Conservation (phyloP, 208 protist species). For the Trypanosoma congolense region DNA sequence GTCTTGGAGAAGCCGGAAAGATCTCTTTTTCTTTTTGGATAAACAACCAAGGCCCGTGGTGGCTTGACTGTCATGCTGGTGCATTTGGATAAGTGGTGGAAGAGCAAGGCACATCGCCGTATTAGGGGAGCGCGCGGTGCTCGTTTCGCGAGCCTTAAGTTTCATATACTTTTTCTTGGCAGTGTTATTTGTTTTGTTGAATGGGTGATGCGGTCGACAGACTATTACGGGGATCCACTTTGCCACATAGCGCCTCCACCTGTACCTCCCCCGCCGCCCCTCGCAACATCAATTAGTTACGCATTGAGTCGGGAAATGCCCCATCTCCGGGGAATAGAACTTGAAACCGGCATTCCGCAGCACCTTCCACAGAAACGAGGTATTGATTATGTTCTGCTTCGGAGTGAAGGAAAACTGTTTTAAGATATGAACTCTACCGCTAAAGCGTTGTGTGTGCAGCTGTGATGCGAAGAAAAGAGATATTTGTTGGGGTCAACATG, state of each 20-base stretch:
- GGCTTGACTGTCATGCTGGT: conserved; percentile 23
- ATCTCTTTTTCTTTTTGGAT: too few species aligned
- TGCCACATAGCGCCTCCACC: conserved; percentile 41
- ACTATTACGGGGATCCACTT: conserved; percentile 11
- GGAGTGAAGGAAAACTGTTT: conserved; percentile 10
- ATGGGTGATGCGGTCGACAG: conserved; percentile 52
- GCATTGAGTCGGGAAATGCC: conserved; percentile 61
- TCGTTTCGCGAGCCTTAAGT: conserved; percentile 45
- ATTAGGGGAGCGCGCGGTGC: conserved; percentile 50
- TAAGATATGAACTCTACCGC: neutral
- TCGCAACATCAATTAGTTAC: conserved; percentile 36
- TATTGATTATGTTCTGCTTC: conserved; percentile 15
- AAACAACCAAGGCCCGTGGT: conserved; percentile 4
- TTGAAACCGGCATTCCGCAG: conserved; percentile 30
- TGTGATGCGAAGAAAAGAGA: too few species aligned
- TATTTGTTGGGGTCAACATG: too few species aligned
- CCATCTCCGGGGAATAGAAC: conserved; percentile 39
- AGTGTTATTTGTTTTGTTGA: conserved; percentile 35
- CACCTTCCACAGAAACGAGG: conserved; percentile 37
- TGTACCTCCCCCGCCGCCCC: conserved; percentile 54
- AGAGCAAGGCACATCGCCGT: conserved; percentile 50
- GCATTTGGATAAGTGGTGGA: conserved; percentile 46
- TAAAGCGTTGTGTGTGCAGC: too few species aligned
- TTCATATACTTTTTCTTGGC: conserved; percentile 47
- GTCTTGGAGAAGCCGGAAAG: too few species aligned